Evolutionary conservation across 768 basidiomycete genomes (phyloP), one percentile per base, ranked within the genome.

Genomic region (Brasilioporus rufonigricans): DNA sequence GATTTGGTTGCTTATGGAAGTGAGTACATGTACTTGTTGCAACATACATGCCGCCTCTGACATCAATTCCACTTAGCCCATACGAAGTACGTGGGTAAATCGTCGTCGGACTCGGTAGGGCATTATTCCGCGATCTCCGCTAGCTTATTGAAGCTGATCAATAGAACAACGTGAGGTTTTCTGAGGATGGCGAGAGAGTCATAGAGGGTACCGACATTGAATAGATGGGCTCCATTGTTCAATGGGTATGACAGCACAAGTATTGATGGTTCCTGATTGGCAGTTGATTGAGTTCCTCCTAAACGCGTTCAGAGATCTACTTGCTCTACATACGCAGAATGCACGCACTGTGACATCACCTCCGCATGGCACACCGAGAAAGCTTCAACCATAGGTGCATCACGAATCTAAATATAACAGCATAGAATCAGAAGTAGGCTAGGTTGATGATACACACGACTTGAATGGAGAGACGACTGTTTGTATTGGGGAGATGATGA

Each of bases 1-100:
- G n/a, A n/a, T n/a, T 69, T 92, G 18, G 85, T 92, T 5, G 91
- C 91, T 10, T 92, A 91, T 63, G 91, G 91, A 59, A 82, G 91
- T 91, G 64, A 64, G 87, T 75, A 5, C 21, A 1, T 9, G 10
- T 18, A 26, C 7, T 24, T 5, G 9, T 35, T 7, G 12, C 13
- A 3, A 29, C 18, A 18, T 23, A 3, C 10, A 19, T 18, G 5
- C 24, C 12, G 14, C 8, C 12, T 13, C 46, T 59, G 31, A 59
- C 19, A 14, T n/a, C 39, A 32, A 36, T 57, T 33, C 51, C 48
- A 23, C 46, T 2, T 55, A 93, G 91, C 86, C 56, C 91, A 93
- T 62, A 93, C 91, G 9, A 93, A 93, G 67, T 93, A 90, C 59
- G 74, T 93, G 53, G 90, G 89, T 14, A 89, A 81, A 66, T 89